Conservation (phyloP, 768 basidiomycete genomes). For the Pulveroboletus sp. region DNA sequence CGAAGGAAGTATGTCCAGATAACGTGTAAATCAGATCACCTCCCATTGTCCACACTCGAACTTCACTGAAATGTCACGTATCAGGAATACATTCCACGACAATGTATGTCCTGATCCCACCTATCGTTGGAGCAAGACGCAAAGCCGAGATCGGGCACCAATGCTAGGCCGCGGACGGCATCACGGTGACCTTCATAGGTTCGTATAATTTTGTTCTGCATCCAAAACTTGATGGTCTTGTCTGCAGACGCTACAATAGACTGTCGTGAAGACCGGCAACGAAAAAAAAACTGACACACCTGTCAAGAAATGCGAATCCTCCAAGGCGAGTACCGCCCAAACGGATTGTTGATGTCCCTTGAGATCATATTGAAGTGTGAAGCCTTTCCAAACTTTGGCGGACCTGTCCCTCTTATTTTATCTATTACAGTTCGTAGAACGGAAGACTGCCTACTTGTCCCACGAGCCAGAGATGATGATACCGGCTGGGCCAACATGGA, state of each 20-base stretch:
- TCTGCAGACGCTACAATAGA: slow-evolving; percentile 76
- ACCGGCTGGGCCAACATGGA: slow-evolving; percentile 66
- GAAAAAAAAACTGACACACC: slow-evolving; percentile 42
- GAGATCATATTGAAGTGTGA: slow-evolving; percentile 65
- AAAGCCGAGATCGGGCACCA: slow-evolving; percentile 84
- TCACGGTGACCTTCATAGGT: slow-evolving; percentile 87
- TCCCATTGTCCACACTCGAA: slow-evolving; percentile 86
- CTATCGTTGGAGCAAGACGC: slow-evolving; percentile 95
- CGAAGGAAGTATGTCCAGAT: slow-evolving; percentile 96
- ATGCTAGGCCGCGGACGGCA: slow-evolving; percentile 80
- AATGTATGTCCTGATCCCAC: slow-evolving; percentile 34
- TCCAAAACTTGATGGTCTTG: slow-evolving; percentile 88
- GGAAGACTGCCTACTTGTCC: slow-evolving; percentile 68
- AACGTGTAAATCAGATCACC: slow-evolving; percentile 73
- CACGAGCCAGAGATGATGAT: slow-evolving; percentile 91
- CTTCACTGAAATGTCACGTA: slow-evolving; percentile 53
- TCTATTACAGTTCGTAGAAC: not conserved
- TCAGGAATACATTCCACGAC: slow-evolving; percentile 1
- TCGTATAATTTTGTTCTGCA: slow-evolving; percentile 64
- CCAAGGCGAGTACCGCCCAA: slow-evolving; percentile 85
- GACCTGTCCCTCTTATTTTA: slow-evolving; percentile 50
- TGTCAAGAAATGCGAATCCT: slow-evolving; percentile 73
- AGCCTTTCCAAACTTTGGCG: slow-evolving; percentile 90
- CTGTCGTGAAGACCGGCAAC: slow-evolving; percentile 3
- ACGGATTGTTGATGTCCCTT: slow-evolving; percentile 88